Evolutionary conservation across 371 early-diverging fungal species (phyloP).

Genomic region (Zychaea mexicana): DNA sequence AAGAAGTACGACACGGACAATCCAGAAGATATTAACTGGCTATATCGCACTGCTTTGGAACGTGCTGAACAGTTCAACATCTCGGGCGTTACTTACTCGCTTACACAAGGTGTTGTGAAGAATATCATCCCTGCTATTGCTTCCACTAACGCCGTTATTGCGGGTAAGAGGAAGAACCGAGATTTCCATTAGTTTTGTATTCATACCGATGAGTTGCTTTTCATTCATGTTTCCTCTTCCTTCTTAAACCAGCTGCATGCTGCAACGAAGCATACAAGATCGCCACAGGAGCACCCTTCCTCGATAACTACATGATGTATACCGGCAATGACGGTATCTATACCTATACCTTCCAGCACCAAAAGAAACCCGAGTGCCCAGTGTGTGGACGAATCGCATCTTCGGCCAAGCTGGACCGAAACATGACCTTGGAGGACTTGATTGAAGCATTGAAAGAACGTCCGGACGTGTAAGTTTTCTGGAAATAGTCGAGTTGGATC

Average conservation of each 20-base stretch:
- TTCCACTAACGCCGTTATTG: conserved; percentile 98
- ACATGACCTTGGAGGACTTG: conserved; percentile 65
- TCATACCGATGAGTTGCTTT: too few relatives aligned
- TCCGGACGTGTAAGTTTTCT: conserved; percentile 63
- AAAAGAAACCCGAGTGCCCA: conserved; percentile 85
- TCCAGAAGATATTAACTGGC: conserved; percentile 89
- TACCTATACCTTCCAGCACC: conserved; percentile 87
- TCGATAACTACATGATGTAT: conserved; percentile 97
- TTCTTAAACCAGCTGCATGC: conserved; percentile 92
- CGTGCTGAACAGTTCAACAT: conserved; percentile 86
- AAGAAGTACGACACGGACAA: conserved; percentile 90
- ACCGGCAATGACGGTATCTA: conserved; percentile 90
- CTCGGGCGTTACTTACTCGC: conserved; percentile 86
- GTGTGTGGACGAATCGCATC: conserved; percentile 78
- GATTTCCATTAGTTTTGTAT: too few relatives aligned
- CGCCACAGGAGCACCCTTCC: conserved; percentile 71
- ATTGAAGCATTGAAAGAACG: conserved; percentile 76
- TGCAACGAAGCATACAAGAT: conserved; percentile 95
- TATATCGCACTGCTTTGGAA: conserved; percentile 71
- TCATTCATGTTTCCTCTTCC: too few relatives aligned
- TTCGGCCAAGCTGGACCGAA: conserved; percentile 42
- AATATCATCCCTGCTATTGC: conserved; percentile 99
- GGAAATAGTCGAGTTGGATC: neutral
- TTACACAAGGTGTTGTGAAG: conserved; percentile 94
- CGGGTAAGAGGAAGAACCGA: conserved; percentile 77